Conservation (phyloP, 1,139 yeast genomes). For the Taiozyma sp. region DNA sequence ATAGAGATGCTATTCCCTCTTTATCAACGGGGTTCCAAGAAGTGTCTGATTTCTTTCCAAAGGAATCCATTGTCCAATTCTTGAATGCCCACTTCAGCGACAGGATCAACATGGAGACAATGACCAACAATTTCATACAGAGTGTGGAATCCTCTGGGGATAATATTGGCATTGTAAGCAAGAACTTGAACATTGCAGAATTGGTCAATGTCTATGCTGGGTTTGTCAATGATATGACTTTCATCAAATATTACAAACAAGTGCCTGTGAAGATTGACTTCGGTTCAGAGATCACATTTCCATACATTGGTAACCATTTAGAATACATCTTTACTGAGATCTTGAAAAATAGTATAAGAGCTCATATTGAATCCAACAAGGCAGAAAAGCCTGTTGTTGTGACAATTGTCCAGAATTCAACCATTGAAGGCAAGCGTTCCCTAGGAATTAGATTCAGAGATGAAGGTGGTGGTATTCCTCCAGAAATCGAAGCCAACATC, state of each 20-base stretch:
- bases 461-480: constrained; percentile 83
- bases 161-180: constrained; percentile 69
- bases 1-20: constrained; percentile 76
- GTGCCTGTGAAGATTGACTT: constrained; percentile 56
- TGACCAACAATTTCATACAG: constrained; percentile 80
- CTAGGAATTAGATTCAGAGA: constrained; percentile 76
- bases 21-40: constrained; percentile 83
- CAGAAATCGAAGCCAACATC: constrained; percentile 56
- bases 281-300: constrained; percentile 48
- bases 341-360: constrained; percentile 82
- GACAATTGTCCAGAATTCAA: constrained; percentile 45
- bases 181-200: constrained; percentile 55
- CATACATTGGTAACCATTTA: constrained; percentile 82
- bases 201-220: constrained; percentile 61
- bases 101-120: constrained; percentile 76
- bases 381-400: constrained; percentile 59
- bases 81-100: constrained; percentile 78
- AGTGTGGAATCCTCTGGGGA: constrained; percentile 42
- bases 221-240: constrained; percentile 76
- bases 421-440: constrained; percentile 28
- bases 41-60: constrained; percentile 49
- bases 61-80: constrained; percentile 51
- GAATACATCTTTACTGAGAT: constrained; percentile 85
- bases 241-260: constrained; percentile 73
- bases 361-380: constrained; percentile 66